Evolutionary conservation across 1,284 basidiomycete species (phyloP).

Genomic region (Tremellales sp.): DNA sequence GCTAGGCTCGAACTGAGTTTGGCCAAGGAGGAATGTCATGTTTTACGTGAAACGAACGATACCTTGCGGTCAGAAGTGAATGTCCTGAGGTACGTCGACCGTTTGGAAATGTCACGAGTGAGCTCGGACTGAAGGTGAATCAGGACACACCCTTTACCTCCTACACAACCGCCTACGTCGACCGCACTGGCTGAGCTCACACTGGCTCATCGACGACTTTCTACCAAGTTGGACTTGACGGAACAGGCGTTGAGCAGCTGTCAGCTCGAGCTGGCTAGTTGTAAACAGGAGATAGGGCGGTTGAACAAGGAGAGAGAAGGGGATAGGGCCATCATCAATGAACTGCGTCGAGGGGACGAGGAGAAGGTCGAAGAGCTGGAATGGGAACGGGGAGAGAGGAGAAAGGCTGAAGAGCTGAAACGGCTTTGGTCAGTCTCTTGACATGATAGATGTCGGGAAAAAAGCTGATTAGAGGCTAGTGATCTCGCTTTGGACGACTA

Average conservation of each 20-base stretch:
- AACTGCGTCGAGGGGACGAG: conserved; percentile 49
- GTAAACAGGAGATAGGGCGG: conserved; percentile 56
- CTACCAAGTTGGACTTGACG: conserved; percentile 44
- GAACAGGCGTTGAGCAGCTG: conserved; percentile 25
- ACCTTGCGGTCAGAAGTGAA: conserved; percentile 37
- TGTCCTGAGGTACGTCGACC: conserved; percentile 30
- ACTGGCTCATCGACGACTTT: conserved; percentile 47
- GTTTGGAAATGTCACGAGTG: background rate
- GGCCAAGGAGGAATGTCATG: conserved; percentile 38
- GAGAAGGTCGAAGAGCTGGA: conserved; percentile 60
- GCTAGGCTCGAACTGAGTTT: conserved; percentile 42
- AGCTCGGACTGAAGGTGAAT: background rate
- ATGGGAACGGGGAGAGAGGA: conserved; percentile 38
- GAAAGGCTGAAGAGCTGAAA: conserved; percentile 43
- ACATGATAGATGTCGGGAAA: background rate
- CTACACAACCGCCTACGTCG: conserved; percentile 24
- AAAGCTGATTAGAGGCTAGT: conserved; percentile 27
- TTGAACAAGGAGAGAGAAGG: conserved; percentile 59
- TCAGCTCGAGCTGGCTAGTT: conserved; percentile 46
- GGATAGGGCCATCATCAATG: conserved; percentile 30
- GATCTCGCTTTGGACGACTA: conserved; percentile 46
- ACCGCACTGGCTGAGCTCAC: conserved; percentile 45
- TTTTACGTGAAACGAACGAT: conserved; percentile 39
- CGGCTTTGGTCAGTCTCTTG: conserved; percentile 36
- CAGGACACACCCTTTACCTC: conserved; percentile 31